Percentiles rank a stretch among this genome's conserved stretches.
phyloP scores from a whole-genome alignment of 345 rosid genomes.

The Salix viminalis region DNA sequence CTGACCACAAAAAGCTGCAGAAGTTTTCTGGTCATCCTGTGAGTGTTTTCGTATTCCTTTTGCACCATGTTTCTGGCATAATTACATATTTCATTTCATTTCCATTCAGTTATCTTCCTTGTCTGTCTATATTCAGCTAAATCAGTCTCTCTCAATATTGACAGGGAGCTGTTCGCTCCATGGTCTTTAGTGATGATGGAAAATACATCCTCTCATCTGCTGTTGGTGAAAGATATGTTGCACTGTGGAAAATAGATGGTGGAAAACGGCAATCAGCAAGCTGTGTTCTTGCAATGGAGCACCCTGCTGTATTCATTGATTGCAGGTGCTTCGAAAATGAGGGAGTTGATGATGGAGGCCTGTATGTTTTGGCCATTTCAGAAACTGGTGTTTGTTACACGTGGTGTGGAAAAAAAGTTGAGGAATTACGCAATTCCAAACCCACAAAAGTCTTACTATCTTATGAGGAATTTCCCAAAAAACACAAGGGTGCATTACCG shows the following conservation, averaged over 20 bases:
- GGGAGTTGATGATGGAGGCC: constrained; percentile 39
- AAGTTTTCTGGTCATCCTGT: constrained; percentile 88
- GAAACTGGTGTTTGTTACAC: constrained; percentile 82
- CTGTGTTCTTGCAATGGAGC: constrained; percentile 91
- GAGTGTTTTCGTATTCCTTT: background rate
- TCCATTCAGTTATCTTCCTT: background rate
- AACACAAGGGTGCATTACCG: constrained; percentile 44
- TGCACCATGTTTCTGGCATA: background rate
- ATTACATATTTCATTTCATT: background rate
- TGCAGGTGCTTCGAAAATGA: constrained; percentile 42
- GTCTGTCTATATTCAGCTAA: constrained; percentile 3
- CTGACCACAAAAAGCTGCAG: constrained; percentile 70
- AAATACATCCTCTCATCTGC: constrained; percentile 77
- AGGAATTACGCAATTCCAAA: constrained; percentile 51
- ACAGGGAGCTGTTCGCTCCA: constrained; percentile 73
- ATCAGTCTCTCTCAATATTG: constrained; percentile 14
- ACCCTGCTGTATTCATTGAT: constrained; percentile 83
- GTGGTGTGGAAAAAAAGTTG: constrained; percentile 68
- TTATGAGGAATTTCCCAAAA: constrained; percentile 40
- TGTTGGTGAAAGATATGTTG: constrained; percentile 67
- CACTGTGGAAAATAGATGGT: constrained; percentile 72
- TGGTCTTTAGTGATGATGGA: constrained; percentile 77
- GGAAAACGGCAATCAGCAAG: constrained; percentile 74
- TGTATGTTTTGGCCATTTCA: constrained; percentile 71
- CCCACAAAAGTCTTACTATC: constrained; percentile 66